Conservation (phyloP, 1,284 basidiomycete species). For the Pyrrhoderma lamaoense region DNA sequence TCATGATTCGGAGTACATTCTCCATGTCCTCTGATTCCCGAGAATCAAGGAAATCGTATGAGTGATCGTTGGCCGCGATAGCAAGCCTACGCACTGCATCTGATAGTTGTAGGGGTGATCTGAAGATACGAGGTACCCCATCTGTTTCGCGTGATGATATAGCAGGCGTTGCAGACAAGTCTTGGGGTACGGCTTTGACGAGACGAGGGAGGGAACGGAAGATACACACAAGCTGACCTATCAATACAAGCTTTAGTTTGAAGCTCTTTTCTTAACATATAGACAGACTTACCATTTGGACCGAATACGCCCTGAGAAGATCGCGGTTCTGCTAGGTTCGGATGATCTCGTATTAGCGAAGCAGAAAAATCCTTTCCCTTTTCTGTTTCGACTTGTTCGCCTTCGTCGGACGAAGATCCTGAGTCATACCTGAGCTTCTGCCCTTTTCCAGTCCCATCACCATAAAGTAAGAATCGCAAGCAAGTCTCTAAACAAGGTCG, state of each 20-base stretch:
- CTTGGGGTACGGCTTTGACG: constrained; percentile 47
- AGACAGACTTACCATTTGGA: constrained; percentile 57
- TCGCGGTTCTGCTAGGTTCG: constrained; percentile 68
- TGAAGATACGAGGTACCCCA: constrained; percentile 39
- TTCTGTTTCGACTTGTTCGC: constrained; percentile 35
- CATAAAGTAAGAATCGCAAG: constrained; percentile 71
- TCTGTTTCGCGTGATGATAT: constrained; percentile 28
- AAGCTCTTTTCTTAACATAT: neutral
- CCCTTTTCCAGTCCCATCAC: constrained; percentile 41
- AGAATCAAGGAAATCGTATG: constrained; percentile 29
- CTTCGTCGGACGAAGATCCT: constrained; percentile 45
- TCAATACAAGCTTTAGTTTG: constrained; percentile 6
- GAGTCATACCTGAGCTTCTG: constrained; percentile 39
- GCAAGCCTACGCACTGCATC: constrained; percentile 61
- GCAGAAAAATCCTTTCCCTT: constrained; percentile 43
- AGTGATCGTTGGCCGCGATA: constrained; percentile 49
- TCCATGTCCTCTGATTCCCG: constrained; percentile 40
- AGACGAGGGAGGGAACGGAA: constrained; percentile 72
- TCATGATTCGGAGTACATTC: constrained; percentile 63
- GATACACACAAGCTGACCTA: constrained; percentile 82
- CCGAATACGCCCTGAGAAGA: constrained; percentile 82
- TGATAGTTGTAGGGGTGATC: constrained; percentile 56
- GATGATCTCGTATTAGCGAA: constrained; percentile 44
- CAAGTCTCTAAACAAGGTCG: constrained; percentile 80
- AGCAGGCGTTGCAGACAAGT: constrained; percentile 42